These are phyloP conservation scores for Globisporangium heterothallicum DNA, from an alignment of 352 stramenopile species.

Conservation along the genomic window DNA sequence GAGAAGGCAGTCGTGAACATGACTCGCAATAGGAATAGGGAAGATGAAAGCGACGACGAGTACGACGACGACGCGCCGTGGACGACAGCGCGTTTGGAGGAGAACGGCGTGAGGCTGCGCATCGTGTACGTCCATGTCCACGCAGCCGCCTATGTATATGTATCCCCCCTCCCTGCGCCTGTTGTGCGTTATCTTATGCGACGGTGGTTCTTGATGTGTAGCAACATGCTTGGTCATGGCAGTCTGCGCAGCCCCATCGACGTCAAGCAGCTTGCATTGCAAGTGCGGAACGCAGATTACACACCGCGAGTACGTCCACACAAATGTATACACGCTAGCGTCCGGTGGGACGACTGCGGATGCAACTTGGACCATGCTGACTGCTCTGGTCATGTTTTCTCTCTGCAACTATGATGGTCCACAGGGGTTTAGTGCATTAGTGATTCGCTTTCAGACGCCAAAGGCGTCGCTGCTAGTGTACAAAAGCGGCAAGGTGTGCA, in stretches of 20 bases:
- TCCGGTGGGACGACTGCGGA: too few species aligned
- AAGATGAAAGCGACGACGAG: background rate
- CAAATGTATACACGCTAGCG: background rate
- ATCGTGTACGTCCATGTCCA: constrained; percentile 35
- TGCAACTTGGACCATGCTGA: too few species aligned
- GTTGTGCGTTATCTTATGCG: background rate
- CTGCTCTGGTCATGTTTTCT: background rate
- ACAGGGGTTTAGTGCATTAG: constrained; percentile 57
- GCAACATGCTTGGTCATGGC: constrained; percentile 57
- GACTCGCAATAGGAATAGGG: background rate
- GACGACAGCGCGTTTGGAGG: constrained; percentile 33
- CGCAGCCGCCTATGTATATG: constrained; percentile 15
- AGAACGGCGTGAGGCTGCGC: constrained; percentile 48
- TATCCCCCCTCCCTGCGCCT: background rate
- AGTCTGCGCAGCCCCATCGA: constrained; percentile 48
- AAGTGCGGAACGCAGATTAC: constrained; percentile 73
- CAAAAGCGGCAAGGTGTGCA: constrained; percentile 52
- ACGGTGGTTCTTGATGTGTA: too few species aligned
- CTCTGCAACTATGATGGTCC: background rate
- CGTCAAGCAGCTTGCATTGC: constrained; percentile 54
- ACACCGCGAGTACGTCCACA: constrained; percentile 31
- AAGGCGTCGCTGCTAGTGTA: constrained; percentile 58
- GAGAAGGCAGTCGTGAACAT: background rate
- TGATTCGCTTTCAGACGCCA: constrained; percentile 57
- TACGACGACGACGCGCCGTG: constrained; percentile 14